These are phyloP conservation scores for Mortierella sp. DNA, from an alignment of 371 early-diverging fungal species.

Conservation along the genomic window DNA sequence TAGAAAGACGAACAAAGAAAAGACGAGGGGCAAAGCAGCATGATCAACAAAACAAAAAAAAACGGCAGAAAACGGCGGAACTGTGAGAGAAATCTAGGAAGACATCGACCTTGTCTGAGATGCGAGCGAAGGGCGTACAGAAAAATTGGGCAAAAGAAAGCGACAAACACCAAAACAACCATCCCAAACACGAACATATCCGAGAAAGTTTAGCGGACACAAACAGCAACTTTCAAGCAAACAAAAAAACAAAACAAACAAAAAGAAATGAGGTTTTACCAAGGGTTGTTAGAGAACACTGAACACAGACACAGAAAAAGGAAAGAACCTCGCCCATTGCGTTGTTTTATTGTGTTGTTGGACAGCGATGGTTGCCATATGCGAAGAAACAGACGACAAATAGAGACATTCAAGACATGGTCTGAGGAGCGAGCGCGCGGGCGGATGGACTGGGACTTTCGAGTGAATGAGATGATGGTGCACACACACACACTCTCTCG, in stretches of 20 bases:
- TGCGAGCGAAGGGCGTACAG: background rate
- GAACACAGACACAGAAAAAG: background rate
- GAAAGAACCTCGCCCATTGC: background rate
- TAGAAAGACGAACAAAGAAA: background rate
- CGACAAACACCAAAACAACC: background rate
- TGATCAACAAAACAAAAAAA: slow-evolving; percentile 7
- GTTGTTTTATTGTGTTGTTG: background rate
- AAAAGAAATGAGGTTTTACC: background rate
- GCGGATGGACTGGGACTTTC: background rate
- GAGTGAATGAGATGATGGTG: background rate
- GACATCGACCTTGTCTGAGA: background rate
- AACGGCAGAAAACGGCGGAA: slow-evolving; percentile 1
- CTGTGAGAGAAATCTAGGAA: background rate
- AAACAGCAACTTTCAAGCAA: background rate
- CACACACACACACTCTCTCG: background rate
- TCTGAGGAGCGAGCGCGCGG: background rate
- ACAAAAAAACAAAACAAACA: background rate
- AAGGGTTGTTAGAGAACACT: background rate
- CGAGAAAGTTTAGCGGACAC: background rate
- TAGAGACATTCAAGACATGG: background rate
- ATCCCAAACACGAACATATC: background rate
- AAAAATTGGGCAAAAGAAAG: background rate
- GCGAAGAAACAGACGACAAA: background rate
- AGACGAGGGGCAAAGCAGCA: background rate
- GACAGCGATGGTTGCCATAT: background rate